Base-by-base conservation (phyloP, 2,329 filamentous ascomycete genomes). In the Aspergillus tubingensis region DNA sequence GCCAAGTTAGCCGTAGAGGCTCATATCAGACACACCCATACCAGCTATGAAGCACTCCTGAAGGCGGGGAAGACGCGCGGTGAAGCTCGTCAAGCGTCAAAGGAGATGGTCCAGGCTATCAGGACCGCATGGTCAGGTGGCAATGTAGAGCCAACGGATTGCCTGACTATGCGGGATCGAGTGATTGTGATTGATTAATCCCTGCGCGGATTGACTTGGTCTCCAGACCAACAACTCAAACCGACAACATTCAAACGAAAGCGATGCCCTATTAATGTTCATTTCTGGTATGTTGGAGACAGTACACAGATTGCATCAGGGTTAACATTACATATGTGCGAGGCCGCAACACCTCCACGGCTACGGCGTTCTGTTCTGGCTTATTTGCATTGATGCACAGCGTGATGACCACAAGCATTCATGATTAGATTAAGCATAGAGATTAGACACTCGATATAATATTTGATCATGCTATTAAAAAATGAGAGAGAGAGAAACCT, bases 11-110 rank as follows among this genome's bases (percentile, higher is more conserved):
- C 78, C 0, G 77, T 80, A 11, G 74, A 79, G 57, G 78, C 79
- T 30, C 76, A 80, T 68, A 76, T 81, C 57, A 68, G 79, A 23
- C 78, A 81, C 64, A 68, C 65, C 4, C 75, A 77, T 62, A 81
- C 77, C 1, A 65, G 69, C 0, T 81, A 80, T 53, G 78, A 81
- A 6, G 54, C 52, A 6, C 54, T 79, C 21, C 68, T 79, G 1
- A 57, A 65, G 3, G 43, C 57, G 0, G 74, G 74, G 0, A 53
- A 67, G 11, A 58, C 61, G 1, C 68, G 74, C 13, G 59, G 64
- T 5, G 54, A 69, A 15, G 77, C 76, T 5, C 68, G 76, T n/a
- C 62, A 70, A 44, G 59, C 50, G 5, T 74, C 78, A 8, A 72
- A 71, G 72, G 57, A 62, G 2, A 63, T 58, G 25, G 69, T 78